phyloP scores from a whole-genome alignment of 768 basidiomycete species.

The Mycena olivaceomarginata region DNA sequence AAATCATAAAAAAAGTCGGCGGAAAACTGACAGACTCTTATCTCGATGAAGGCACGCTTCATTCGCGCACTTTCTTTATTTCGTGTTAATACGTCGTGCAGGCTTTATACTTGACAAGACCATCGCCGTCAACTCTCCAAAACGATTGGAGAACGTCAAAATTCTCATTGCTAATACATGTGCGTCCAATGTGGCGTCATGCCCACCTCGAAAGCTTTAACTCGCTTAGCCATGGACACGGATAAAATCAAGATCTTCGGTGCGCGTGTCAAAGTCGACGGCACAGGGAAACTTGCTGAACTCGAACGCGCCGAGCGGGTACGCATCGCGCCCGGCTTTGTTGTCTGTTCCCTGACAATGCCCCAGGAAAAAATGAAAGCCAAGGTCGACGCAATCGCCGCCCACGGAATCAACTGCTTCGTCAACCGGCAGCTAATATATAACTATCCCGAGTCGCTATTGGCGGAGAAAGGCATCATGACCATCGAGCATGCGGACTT shows the following conservation, averaged over 20 bases:
- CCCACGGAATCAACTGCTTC: conserved; percentile 97
- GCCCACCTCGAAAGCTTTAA: conserved; percentile 16
- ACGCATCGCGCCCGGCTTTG: conserved; percentile 46
- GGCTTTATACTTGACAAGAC: conserved; percentile 99
- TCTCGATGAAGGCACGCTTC: conserved; percentile 89
- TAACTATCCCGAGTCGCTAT: conserved; percentile 97
- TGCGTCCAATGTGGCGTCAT: conserved; percentile 60
- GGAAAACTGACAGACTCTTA: conserved; percentile 99
- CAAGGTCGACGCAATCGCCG: conserved; percentile 95
- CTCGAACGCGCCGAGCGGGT: conserved; percentile 97
- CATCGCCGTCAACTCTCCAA: conserved; percentile 96
- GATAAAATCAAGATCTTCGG: conserved; percentile 99
- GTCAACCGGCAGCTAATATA: conserved; percentile 99
- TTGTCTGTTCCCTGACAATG: conserved; percentile 7
- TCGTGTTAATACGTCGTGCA: conserved; percentile 50
- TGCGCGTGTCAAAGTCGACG: conserved; percentile 95
- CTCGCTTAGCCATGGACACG: conserved; percentile 93
- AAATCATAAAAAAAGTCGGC: conserved; percentile 99
- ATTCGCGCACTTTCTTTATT: background rate
- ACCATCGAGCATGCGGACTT: conserved; percentile 99
- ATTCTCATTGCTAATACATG: conserved; percentile 99
- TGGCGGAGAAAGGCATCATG: conserved; percentile 97
- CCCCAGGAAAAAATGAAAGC: conserved; percentile 99
- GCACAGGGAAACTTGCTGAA: conserved; percentile 97
- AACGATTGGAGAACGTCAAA: conserved; percentile 95